A percentile compares a stretch with the other conserved stretches of the same genome.
Conservation (phyloP, 1,284 basidiomycete genomes). For the Schizophyllum commune region DNA sequence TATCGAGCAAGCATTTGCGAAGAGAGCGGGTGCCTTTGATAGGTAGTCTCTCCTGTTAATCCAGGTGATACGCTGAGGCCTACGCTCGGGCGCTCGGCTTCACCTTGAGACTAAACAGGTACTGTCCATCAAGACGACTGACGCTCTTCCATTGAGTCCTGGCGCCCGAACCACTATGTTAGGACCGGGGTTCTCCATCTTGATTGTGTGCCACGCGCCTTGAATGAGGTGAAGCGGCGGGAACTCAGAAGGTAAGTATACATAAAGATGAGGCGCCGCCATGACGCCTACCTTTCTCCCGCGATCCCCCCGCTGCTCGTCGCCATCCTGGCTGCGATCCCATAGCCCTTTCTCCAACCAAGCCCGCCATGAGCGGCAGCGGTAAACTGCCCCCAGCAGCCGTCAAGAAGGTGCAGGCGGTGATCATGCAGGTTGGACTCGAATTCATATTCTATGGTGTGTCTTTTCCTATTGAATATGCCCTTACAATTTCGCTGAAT, state of each 20-base stretch:
- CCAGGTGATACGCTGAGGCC: neutral
- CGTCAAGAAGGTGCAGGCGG: neutral
- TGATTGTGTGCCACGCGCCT: neutral
- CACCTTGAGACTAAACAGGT: neutral
- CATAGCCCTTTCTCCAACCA: neutral
- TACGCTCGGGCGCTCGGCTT: neutral
- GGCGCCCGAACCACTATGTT: neutral
- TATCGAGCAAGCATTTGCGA: too few relatives aligned
- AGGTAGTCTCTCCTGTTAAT: too few relatives aligned
- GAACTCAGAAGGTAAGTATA: neutral
- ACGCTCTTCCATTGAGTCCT: neutral
- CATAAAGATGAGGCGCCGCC: neutral
- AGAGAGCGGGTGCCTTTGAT: too few relatives aligned
- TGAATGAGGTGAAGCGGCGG: neutral
- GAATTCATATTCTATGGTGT: neutral
- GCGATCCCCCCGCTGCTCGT: neutral
- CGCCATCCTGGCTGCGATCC: neutral
- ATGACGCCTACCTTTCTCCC: neutral
- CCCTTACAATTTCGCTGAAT: neutral
- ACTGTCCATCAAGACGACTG: neutral
- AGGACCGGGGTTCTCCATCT: neutral
- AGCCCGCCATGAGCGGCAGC: too few relatives aligned
- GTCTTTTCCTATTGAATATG: neutral
- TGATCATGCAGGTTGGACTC: neutral
- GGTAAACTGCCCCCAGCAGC: neutral